Percentiles rank a stretch among this genome's conserved stretches.
These are phyloP conservation scores for Auricularia heimuer DNA, from an alignment of 768 basidiomycete genomes.

Conservation along the genomic window DNA sequence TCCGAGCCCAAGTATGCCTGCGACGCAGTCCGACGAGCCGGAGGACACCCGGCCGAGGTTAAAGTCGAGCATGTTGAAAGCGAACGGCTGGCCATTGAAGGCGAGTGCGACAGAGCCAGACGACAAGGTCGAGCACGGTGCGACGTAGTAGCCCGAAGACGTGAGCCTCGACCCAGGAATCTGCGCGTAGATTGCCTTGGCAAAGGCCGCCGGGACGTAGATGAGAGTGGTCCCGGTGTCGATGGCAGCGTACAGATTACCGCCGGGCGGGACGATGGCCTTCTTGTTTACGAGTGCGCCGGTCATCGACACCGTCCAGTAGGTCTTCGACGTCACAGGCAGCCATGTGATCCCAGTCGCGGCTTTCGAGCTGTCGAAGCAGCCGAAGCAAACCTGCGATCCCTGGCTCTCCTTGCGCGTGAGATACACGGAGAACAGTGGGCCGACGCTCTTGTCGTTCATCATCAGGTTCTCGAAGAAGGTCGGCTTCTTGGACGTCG, in stretches of 20 bases:
- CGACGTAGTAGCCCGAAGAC: constrained; percentile 40
- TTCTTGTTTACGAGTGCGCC: constrained; percentile 28
- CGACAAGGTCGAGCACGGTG: constrained; percentile 34
- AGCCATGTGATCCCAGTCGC: constrained; percentile 26
- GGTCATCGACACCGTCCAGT: constrained; percentile 48
- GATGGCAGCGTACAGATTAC: constrained; percentile 35
- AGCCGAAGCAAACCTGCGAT: constrained; percentile 42
- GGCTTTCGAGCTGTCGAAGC: constrained; percentile 29
- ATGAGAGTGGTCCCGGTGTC: constrained; percentile 62
- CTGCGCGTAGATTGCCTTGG: constrained; percentile 39
- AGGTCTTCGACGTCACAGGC: constrained; percentile 39
- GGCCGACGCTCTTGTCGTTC: constrained; percentile 28
- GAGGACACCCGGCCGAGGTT: constrained; percentile 37
- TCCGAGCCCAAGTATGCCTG: constrained; percentile 40
- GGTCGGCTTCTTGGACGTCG: constrained; percentile 36
- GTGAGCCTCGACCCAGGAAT: constrained; percentile 38
- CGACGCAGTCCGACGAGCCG: constrained; percentile 38
- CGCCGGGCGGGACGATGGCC: constrained; percentile 10
- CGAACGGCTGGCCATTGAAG: constrained; percentile 33
- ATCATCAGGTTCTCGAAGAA: constrained; percentile 56
- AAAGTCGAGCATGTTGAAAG: constrained; percentile 42
- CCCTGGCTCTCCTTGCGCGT: constrained; percentile 29
- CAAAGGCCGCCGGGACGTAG: constrained; percentile 40
- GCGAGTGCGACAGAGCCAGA: constrained; percentile 29
- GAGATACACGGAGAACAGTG: constrained; percentile 52